Base-by-base conservation (phyloP, 2,329 filamentous ascomycete genomes). In the Botrytis elliptica region DNA sequence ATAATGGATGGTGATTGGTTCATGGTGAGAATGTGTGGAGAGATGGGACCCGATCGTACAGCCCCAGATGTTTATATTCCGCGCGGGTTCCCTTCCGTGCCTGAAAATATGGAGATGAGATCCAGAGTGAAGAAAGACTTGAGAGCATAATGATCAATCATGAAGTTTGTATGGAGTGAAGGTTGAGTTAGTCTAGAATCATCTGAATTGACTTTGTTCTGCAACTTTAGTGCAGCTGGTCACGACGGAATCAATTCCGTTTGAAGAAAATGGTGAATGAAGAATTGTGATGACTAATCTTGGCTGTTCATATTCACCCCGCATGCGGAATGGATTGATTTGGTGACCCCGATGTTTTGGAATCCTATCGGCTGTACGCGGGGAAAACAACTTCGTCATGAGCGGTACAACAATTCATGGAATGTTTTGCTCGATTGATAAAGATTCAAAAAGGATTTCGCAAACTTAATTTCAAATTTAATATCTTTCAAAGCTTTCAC, bases 81-180 rank as follows among this genome's bases (percentile, higher is more conserved):
- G 67, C 67, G 67, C 67, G 67, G 67, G 12, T 70, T 62, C 67
- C 25, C 67, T 70, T 70, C 67, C 67, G 67, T 70, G 10, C 38
- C 36, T 42, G n/a, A 4, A 42, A 33, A 65, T 14, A 42, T 65
- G 42, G 62, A 22, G 40, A 33, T 64, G n/a, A 8, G 14, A 33
- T 55, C 16, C 3, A 22, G 40, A 22, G 40, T 44, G 16, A n/a
- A 22, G 25, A 20, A 29, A 20, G 29, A 44, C n/a, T 18, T 44
- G 16, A 42, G 29, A 64, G 42, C 40, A 42, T 22, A 5, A 29
- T 20, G 4, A 44, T 64, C 4, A 64, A n/a, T n/a, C 25, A 7
- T 33, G n/a, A 44, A 46, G 62, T 44, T 46, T 64, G 40, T 62
- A 36, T 46, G 40, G 62, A 64, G 62, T 14, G 40, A 64, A 64